Percentiles rank a stretch among this genome's conserved stretches.
Conservation (phyloP, 345 rosid genomes). For the Nasturtium officinale region DNA sequence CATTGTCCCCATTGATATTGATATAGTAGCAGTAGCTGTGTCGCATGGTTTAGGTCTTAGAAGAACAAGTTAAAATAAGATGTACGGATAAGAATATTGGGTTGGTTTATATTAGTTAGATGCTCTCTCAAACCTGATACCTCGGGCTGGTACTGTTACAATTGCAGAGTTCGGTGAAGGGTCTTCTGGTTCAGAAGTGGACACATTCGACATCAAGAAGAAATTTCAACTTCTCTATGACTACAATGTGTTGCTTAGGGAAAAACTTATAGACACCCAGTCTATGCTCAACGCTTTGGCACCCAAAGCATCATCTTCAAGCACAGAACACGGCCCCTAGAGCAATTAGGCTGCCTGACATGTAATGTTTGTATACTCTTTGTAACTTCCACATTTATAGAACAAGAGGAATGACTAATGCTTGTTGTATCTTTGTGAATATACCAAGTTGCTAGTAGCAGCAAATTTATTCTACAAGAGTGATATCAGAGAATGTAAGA, state of each 20-base stretch:
- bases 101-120: background rate
- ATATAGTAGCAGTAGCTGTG: constrained; percentile 15
- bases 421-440: constrained; percentile 41
- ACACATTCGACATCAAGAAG: constrained; percentile 63
- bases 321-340: constrained; percentile 26
- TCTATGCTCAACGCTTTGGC: constrained; percentile 52
- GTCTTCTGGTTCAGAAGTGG: constrained; percentile 54
- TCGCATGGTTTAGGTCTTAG: background rate
- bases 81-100: background rate
- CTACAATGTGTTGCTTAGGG: constrained; percentile 76
- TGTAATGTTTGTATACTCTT: constrained; percentile 25
- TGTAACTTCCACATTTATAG: constrained; percentile 28
- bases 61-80: background rate
- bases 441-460: constrained; percentile 26
- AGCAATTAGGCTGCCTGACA: constrained; percentile 16
- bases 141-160: constrained; percentile 1
- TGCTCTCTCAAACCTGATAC: background rate
- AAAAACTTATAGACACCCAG: constrained; percentile 62
- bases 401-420: constrained; percentile 19
- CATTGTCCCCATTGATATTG: background rate
- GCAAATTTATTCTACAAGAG: constrained; percentile 25
- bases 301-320: constrained; percentile 37
- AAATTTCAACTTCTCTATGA: constrained; percentile 61
- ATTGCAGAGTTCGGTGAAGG: constrained; percentile 59
- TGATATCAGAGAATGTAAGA: constrained; percentile 6